A percentile compares a stretch with the other conserved stretches of the same genome.
phyloP scores from a whole-genome alignment of 2,329 filamentous ascomycete species.

The Hymenoscyphus fructigenus region DNA sequence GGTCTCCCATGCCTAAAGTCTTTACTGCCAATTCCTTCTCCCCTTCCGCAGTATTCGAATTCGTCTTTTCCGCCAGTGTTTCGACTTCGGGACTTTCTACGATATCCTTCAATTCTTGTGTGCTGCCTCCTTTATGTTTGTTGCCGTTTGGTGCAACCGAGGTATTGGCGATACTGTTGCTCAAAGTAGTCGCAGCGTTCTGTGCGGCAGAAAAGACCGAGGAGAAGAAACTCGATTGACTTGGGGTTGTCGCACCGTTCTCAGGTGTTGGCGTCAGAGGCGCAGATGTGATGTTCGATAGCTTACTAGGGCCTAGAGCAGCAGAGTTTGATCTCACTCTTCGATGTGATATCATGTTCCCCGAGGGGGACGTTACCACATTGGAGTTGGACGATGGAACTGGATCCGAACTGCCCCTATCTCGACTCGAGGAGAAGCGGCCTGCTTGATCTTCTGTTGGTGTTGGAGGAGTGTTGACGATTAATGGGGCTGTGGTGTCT shows the following conservation, averaged over 20 bases:
- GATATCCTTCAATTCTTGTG: conserved; percentile 34
- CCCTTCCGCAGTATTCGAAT: conserved; percentile 38
- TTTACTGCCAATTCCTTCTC: conserved; percentile 77
- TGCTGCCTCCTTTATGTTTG: conserved; percentile 40
- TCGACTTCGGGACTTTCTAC: conserved; percentile 34
- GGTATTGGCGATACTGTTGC: conserved; percentile 70
- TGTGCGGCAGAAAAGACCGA: conserved; percentile 91
- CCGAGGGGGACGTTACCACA: conserved; percentile 62
- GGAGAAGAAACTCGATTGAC: conserved; percentile 80
- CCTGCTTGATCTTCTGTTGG: conserved; percentile 49
- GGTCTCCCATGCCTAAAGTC: conserved; percentile 83
- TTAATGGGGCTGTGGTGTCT: conserved; percentile 46
- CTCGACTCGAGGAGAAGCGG: conserved; percentile 28
- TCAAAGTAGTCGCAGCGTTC: conserved; percentile 78
- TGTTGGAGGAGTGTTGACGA: conserved; percentile 67
- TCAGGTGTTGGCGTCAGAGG: conserved; percentile 78
- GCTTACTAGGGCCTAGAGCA: conserved; percentile 68
- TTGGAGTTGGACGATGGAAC: conserved; percentile 39
- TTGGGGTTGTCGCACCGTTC: conserved; percentile 48
- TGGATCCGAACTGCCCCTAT: conserved; percentile 31
- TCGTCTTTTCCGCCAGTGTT: conserved; percentile 37
- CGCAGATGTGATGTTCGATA: conserved; percentile 71
- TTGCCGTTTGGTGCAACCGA: conserved; percentile 54
- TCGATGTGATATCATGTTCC: conserved; percentile 73
- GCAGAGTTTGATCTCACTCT: conserved; percentile 57